Conservation (phyloP, 306 rosid genomes). For the Glycine soja region DNA sequence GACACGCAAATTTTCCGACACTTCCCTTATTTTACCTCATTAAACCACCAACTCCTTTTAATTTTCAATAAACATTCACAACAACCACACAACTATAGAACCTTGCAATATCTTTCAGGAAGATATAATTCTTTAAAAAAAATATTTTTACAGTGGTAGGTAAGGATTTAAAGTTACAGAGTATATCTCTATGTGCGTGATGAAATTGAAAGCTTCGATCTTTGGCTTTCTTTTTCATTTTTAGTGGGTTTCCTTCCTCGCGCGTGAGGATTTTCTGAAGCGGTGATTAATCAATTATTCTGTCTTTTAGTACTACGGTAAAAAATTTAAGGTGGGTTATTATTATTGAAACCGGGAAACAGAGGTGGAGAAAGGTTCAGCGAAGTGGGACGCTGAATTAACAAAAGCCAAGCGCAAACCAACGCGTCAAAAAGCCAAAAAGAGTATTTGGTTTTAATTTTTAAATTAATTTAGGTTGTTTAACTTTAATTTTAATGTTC, state of each 20-base stretch:
- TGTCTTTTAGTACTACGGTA: background rate
- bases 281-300: slow-evolving; percentile 1
- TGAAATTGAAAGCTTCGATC: slow-evolving; percentile 31
- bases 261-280: slow-evolving; percentile 17
- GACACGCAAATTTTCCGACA: slow-evolving; percentile 48
- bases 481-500: background rate
- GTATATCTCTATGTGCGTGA: slow-evolving; percentile 22
- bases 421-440: slow-evolving; percentile 33
- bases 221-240: background rate
- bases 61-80: slow-evolving; percentile 49
- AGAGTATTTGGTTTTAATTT: slow-evolving; percentile 7
- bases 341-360: background rate
- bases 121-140: background rate
- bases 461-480: background rate
- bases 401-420: slow-evolving; percentile 37
- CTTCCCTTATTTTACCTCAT: slow-evolving; percentile 15
- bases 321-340: background rate
- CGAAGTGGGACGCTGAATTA: slow-evolving; percentile 28
- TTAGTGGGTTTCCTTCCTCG: slow-evolving; percentile 24
- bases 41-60: slow-evolving; percentile 51
- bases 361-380: slow-evolving; percentile 18
- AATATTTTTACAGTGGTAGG: slow-evolving; percentile 24
- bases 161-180: slow-evolving; percentile 41
- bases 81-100: slow-evolving; percentile 45
- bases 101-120: slow-evolving; percentile 27